Percentiles rank a stretch among this genome's conserved stretches.
Conservation (phyloP, 78 protist genomes). For the Mantamonas sphyraenae region DNA sequence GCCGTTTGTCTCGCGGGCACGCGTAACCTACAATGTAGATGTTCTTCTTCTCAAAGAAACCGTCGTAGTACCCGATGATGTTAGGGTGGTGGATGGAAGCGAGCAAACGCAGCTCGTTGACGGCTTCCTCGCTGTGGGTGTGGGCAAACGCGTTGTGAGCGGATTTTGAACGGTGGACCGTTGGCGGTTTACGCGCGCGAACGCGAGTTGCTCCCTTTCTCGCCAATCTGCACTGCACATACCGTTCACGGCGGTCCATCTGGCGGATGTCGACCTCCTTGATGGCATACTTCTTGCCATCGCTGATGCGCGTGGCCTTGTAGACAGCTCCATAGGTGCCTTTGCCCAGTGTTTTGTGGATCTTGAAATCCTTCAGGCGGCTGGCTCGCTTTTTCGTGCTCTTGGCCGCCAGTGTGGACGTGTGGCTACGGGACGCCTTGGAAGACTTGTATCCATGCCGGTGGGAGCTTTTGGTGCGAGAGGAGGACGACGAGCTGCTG, state of each 20-base stretch:
- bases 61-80: conserved; percentile 32
- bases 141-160: background rate
- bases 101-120: conserved; percentile 43
- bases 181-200: too few relatives aligned
- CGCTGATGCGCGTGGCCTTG: conserved; percentile 4
- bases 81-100: conserved; percentile 34
- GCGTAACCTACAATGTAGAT: conserved; percentile 15
- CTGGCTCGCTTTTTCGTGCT: too few relatives aligned
- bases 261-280: conserved; percentile 57
- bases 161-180: background rate
- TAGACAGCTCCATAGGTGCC: conserved; percentile 46
- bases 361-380: conserved; percentile 12
- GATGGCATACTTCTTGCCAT: conserved; percentile 38
- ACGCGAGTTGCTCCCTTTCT: too few relatives aligned
- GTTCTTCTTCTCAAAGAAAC: conserved; percentile 28
- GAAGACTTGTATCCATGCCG: too few relatives aligned
- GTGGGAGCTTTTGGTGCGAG: too few relatives aligned
- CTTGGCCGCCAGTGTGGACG: too few relatives aligned
- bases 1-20: too few relatives aligned
- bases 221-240: too few relatives aligned
- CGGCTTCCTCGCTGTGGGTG: conserved; percentile 19
- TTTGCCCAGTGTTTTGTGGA: conserved; percentile 18
- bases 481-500: too few relatives aligned
- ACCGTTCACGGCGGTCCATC: too few relatives aligned
- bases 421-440: too few relatives aligned